A percentile compares a stretch with the other conserved stretches of the same genome.
phyloP scores from a whole-genome alignment of 257 asterid species.

The Osmanthus fragrans region DNA sequence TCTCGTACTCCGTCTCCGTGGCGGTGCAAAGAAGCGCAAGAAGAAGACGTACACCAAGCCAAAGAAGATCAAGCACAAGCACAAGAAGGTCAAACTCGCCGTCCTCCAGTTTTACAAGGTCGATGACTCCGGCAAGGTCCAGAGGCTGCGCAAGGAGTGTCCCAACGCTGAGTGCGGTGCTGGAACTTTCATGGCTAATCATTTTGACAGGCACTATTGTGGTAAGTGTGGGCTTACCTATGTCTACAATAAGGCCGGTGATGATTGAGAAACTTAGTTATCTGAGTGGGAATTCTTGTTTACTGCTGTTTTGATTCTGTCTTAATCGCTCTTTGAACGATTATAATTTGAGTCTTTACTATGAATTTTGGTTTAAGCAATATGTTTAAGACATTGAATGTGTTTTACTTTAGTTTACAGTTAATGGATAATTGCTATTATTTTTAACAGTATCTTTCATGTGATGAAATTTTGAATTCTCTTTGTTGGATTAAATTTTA shows the following conservation, averaged over 20 bases:
- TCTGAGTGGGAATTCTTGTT: neutral
- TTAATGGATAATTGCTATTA: neutral
- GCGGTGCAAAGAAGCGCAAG: slow-evolving; percentile 78
- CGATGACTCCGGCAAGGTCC: slow-evolving; percentile 67
- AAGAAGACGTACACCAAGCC: slow-evolving; percentile 82
- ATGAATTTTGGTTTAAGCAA: slow-evolving; percentile 26
- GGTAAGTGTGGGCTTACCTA: slow-evolving; percentile 77
- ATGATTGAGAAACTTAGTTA: slow-evolving; percentile 29
- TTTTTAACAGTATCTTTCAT: neutral
- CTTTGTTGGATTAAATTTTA: neutral
- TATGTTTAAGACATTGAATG: slow-evolving; percentile 15
- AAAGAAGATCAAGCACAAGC: slow-evolving; percentile 71
- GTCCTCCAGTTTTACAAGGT: slow-evolving; percentile 71
- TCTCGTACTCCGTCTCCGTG: slow-evolving; percentile 67
- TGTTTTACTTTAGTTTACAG: slow-evolving; percentile 10
- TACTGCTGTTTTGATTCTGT: slow-evolving; percentile 15
- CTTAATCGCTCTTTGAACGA: neutral
- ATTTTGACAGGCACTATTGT: slow-evolving; percentile 71
- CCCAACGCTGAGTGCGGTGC: slow-evolving; percentile 74
- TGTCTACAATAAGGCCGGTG: slow-evolving; percentile 70
- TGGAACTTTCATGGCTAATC: slow-evolving; percentile 73
- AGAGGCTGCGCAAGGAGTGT: slow-evolving; percentile 77
- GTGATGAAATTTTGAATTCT: neutral
- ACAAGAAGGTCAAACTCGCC: slow-evolving; percentile 69
- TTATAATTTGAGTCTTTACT: slow-evolving; percentile 11